These are phyloP conservation scores for Kwoniella sp. DNA, from an alignment of 768 basidiomycete genomes.

Conservation along the genomic window DNA sequence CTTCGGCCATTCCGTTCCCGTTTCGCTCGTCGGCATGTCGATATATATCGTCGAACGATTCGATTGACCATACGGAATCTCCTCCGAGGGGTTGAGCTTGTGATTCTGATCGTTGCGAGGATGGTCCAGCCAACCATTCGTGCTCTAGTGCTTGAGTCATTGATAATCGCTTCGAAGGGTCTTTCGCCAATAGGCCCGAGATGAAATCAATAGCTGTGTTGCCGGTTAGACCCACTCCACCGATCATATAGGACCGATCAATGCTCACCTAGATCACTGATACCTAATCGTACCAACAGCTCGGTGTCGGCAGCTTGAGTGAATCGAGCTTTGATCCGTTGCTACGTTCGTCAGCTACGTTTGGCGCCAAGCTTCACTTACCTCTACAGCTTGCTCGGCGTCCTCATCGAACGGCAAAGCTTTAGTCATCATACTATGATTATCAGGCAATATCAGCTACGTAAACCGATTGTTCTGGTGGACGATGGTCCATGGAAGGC, in stretches of 20 bases:
- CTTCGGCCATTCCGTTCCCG: too few species aligned
- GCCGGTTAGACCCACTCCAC: too few species aligned
- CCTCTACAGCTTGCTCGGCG: slow-evolving; percentile 63
- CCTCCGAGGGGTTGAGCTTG: slow-evolving; percentile 33
- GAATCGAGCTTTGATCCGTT: slow-evolving; percentile 50
- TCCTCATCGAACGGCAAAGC: slow-evolving; percentile 79
- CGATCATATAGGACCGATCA: too few species aligned
- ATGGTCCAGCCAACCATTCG: slow-evolving; percentile 66
- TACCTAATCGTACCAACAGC: slow-evolving; percentile 57
- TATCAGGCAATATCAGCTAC: too few species aligned
- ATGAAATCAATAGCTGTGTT: slow-evolving; percentile 69
- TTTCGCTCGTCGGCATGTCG: background rate
- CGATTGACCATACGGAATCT: slow-evolving; percentile 40
- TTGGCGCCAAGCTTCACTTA: slow-evolving; percentile 32
- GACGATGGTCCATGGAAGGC: too few species aligned
- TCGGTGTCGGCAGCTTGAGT: slow-evolving; percentile 63
- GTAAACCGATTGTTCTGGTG: too few species aligned
- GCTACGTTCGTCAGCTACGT: slow-evolving; percentile 24
- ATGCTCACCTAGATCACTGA: slow-evolving; percentile 62
- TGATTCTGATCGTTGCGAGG: slow-evolving; percentile 28
- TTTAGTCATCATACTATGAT: slow-evolving; percentile 74
- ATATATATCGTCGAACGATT: slow-evolving; percentile 40
- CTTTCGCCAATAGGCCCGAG: slow-evolving; percentile 64
- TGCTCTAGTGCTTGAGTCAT: slow-evolving; percentile 70
- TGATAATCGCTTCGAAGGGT: slow-evolving; percentile 71